Evolutionary conservation across 495 filamentous ascomycete genomes (phyloP), one percentile per base, ranked within the genome.

Genomic region (Amniculicola lignicola): DNA sequence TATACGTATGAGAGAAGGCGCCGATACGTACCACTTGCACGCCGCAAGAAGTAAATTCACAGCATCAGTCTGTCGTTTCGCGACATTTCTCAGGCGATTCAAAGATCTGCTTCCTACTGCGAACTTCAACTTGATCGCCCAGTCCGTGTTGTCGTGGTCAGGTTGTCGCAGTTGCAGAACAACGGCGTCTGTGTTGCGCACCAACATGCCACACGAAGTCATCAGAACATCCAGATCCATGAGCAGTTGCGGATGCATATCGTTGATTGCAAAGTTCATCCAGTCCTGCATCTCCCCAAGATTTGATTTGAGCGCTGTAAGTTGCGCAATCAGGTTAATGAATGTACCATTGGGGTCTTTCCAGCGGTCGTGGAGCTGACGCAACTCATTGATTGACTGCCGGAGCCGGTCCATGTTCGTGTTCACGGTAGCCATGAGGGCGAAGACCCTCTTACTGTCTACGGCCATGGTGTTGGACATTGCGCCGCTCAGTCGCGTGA

Each of bases 281-380:
- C 58, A 61, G 58, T 61, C 58, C 21, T 49, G 51, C 58, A 61
- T 61, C 41, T 61, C 58, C 1, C 27, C 38, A 14, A 61, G 51
- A 31, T 51, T 55, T 16, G 58, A 55, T 33, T 61, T 61, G 1
- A 61, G 37, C 9, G 58, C 58, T 0, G 58, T 61, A 7, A 61
- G 28, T 19, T 61, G 58, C 31, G 58, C 58, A 31, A 61, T 61
- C 42, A 61, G 40, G 24, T 61, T 61, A 51, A 61, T 61, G 38
- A 54, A 61, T 36, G 51, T 51, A 22, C 51, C 58, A 15, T 47
- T 51, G 43, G 36, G 16, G 39, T 61, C 58, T 21, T 51, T 61
- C 45, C 51, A 51, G 37, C 58, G 58, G 39, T 61, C 58, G 48
- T 61, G 51, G 31, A 61, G 58, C 42, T 61, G 51, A 14, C 58